Evolutionary conservation across 1,139 yeast genomes (phyloP), one percentile per base, ranked within the genome.

Genomic region (Yamadazyma diospyri): DNA sequence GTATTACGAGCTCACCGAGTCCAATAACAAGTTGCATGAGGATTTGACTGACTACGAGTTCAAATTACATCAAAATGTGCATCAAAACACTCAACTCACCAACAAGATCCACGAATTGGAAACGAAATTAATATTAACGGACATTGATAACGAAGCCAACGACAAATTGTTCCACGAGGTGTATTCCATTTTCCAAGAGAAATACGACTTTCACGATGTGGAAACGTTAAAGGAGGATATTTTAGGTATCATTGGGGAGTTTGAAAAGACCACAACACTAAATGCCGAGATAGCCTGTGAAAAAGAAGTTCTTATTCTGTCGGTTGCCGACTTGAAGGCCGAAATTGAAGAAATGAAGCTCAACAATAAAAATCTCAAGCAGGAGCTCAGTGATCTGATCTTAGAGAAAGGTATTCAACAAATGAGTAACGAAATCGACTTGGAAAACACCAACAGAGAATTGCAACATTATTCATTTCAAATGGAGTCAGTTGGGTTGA

Each of bases 351-450:
- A 25, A 7, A 9, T 25, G n/a, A 25, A 20, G 2, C 17, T 16
- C 13, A 11, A 21, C 2, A 25, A 25, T 16, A 17, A 16, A 11
- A 21, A 6, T 11, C 19, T 21, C 8, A 15, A 35, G 26, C 25
- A 35, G 16, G 30, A 32, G 13, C 23, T 19, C 10, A 13, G 16
- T n/a, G 32, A 34, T 30, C 8, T 30, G 6, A 27, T 14, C 3
- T 34, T 30, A 24, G 16, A 16, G 5, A 32, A 24, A 13, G 28
- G 30, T 22, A 26, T 30, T 7, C 34, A 34, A 17, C 16, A 18
- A 11, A 27, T 27, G 8, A 28, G 30, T 9, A 32, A 27, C 22
- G 25, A 23, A n/a, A 16, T 32, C 14, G 31, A 35, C 22, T 32
- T 32, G 19, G 38, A 28, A 10, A 28, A 20, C 20, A 14, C 26